phyloP scores from a whole-genome alignment of 2,329 filamentous ascomycete genomes.

The Elsinoe necatrix region DNA sequence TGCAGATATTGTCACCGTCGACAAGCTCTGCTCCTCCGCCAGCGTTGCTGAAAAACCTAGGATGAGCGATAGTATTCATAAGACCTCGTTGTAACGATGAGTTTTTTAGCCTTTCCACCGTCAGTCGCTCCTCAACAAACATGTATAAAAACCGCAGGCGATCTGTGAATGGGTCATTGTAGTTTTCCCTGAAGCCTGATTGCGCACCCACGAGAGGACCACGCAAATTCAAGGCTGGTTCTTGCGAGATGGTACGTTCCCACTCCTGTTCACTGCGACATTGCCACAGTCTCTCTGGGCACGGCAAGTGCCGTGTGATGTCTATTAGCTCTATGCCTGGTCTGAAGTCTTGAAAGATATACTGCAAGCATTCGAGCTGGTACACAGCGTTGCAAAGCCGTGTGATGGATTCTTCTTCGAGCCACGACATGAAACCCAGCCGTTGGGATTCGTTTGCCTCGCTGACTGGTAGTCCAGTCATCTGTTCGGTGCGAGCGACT shows the following conservation, averaged over 20 bases:
- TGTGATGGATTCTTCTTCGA: no score
- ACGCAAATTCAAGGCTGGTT: no score
- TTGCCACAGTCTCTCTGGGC: not conserved
- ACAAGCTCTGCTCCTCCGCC: no score
- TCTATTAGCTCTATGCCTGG: not conserved
- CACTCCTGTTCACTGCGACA: not conserved
- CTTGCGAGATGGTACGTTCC: no score
- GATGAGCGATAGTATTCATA: not conserved
- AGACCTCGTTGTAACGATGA: not conserved
- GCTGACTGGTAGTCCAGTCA: no score
- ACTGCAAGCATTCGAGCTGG: not conserved
- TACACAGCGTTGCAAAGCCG: no score
- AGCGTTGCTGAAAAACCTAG: not conserved
- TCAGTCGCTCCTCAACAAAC: not conserved
- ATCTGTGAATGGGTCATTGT: not conserved
- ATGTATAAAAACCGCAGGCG: not conserved
- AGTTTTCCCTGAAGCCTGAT: no score
- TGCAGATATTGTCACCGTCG: not conserved
- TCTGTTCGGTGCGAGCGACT: no score
- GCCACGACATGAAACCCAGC: no score
- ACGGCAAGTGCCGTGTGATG: not conserved
- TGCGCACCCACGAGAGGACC: no score
- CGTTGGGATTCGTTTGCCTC: no score
- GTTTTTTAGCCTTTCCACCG: not conserved
- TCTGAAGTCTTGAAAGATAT: not conserved